Conservation (phyloP, 495 filamentous ascomycete species). For the Penicillium nucicola region DNA sequence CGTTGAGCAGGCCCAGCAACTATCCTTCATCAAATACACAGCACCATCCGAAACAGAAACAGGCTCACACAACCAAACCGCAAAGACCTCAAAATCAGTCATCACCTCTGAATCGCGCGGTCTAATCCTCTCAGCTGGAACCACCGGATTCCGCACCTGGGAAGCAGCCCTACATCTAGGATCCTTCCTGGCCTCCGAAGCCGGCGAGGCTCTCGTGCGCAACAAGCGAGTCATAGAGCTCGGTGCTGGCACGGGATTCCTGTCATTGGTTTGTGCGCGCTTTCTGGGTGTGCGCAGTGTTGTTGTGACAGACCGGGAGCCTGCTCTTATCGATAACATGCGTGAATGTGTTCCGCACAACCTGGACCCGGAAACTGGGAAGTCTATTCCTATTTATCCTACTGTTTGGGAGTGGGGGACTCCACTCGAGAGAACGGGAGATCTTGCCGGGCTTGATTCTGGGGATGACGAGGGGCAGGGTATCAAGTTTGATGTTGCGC, state of each 20-base stretch:
- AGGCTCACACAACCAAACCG: constrained; percentile 13
- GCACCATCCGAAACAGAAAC: constrained; percentile 23
- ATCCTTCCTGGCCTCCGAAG: constrained; percentile 57
- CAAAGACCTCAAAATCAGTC: constrained; percentile 41
- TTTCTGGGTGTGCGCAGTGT: constrained; percentile 62
- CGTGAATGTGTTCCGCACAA: constrained; percentile 66
- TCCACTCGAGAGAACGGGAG: constrained; percentile 14
- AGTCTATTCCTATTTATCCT: constrained; percentile 30
- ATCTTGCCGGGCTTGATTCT: not conserved
- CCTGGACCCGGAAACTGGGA: constrained; percentile 40
- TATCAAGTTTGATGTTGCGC: constrained; percentile 42
- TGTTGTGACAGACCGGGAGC: constrained; percentile 78
- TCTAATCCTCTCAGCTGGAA: constrained; percentile 70
- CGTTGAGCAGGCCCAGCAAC: constrained; percentile 63
- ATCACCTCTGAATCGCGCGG: constrained; percentile 62
- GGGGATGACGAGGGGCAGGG: not conserved
- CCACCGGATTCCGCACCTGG: constrained; percentile 89
- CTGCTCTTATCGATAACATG: constrained; percentile 66
- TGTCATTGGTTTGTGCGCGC: constrained; percentile 78
- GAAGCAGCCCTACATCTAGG: constrained; percentile 87
- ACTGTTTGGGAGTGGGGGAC: constrained; percentile 42
- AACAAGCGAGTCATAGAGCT: constrained; percentile 75
- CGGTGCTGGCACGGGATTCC: constrained; percentile 83
- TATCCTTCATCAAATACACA: constrained; percentile 72
- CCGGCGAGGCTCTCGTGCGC: constrained; percentile 41